A percentile compares a stretch with the other conserved stretches of the same genome.
These are phyloP conservation scores for Zygoascus hellenicus DNA, from an alignment of 1,139 yeast genomes.

Conservation along the genomic window DNA sequence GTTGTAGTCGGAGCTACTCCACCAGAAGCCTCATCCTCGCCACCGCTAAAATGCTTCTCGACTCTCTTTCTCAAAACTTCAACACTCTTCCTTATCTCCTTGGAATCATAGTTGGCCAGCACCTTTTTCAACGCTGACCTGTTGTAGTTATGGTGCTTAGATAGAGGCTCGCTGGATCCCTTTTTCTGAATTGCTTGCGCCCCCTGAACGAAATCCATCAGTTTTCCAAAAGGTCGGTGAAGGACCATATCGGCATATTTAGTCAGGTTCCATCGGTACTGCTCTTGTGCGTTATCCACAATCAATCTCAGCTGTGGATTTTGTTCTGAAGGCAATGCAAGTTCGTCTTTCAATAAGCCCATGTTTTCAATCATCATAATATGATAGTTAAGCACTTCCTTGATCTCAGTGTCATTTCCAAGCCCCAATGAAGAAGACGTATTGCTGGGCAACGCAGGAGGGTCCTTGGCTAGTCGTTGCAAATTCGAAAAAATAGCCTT, in stretches of 20 bases:
- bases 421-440: slow-evolving; percentile 13
- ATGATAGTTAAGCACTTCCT: slow-evolving; percentile 52
- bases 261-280: slow-evolving; percentile 43
- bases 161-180: slow-evolving; percentile 40
- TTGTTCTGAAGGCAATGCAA: slow-evolving; percentile 35
- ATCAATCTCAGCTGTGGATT: slow-evolving; percentile 29
- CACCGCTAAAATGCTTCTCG: slow-evolving; percentile 49
- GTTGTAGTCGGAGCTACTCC: slow-evolving; percentile 15
- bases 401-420: slow-evolving; percentile 43
- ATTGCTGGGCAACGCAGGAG: slow-evolving; percentile 12
- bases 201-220: slow-evolving; percentile 60
- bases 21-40: slow-evolving; percentile 30
- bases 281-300: slow-evolving; percentile 33
- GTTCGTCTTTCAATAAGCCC: slow-evolving; percentile 51
- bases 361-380: slow-evolving; percentile 61
- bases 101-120: slow-evolving; percentile 49
- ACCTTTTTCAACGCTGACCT: slow-evolving; percentile 54
- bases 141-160: slow-evolving; percentile 60
- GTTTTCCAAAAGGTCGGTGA: slow-evolving; percentile 56
- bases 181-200: slow-evolving; percentile 48
- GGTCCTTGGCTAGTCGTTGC: slow-evolving; percentile 29
- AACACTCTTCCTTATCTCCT: slow-evolving; percentile 54
- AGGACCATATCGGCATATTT: slow-evolving; percentile 48
- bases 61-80: slow-evolving; percentile 52
- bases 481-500: slow-evolving; percentile 32